These are phyloP conservation scores for Plantago lanceolata DNA, from an alignment of 305 asterid species.

Conservation along the genomic window DNA sequence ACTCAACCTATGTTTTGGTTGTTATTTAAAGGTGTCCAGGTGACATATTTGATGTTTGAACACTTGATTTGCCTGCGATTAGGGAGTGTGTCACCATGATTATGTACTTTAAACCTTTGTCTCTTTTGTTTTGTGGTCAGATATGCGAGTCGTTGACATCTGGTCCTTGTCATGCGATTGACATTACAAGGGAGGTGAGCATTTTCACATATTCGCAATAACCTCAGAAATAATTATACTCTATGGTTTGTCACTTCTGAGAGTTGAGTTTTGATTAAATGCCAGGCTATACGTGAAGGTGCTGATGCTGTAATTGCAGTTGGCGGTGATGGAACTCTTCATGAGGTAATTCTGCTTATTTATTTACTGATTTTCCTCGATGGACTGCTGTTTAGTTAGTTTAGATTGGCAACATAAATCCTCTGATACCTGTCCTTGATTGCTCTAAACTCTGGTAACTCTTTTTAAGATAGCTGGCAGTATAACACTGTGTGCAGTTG, in stretches of 20 bases:
- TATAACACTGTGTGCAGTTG: slow-evolving; percentile 1
- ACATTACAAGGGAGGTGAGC: slow-evolving; percentile 80
- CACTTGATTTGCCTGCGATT: neutral
- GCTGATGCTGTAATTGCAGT: slow-evolving; percentile 91
- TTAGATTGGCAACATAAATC: slow-evolving; percentile 1
- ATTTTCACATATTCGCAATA: slow-evolving; percentile 19
- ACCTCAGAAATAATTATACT: slow-evolving; percentile 5
- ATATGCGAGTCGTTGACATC: slow-evolving; percentile 80
- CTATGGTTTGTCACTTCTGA: slow-evolving; percentile 3
- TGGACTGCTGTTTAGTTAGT: neutral
- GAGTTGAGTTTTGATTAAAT: slow-evolving; percentile 25
- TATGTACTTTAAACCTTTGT: neutral
- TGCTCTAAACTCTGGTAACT: neutral
- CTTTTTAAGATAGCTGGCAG: neutral
- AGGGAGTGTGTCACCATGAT: neutral
- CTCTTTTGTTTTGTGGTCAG: slow-evolving; percentile 37
- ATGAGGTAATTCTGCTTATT: slow-evolving; percentile 48
- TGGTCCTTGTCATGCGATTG: slow-evolving; percentile 82
- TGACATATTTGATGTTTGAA: neutral
- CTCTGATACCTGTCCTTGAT: neutral
- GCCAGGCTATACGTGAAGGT: slow-evolving; percentile 89
- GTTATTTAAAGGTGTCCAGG: neutral
- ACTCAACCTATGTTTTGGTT: neutral
- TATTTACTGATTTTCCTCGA: neutral
- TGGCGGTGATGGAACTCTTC: slow-evolving; percentile 97